These are phyloP conservation scores for Bipolaris zeicola DNA, from an alignment of 2,329 filamentous ascomycete genomes.

Conservation along the genomic window DNA sequence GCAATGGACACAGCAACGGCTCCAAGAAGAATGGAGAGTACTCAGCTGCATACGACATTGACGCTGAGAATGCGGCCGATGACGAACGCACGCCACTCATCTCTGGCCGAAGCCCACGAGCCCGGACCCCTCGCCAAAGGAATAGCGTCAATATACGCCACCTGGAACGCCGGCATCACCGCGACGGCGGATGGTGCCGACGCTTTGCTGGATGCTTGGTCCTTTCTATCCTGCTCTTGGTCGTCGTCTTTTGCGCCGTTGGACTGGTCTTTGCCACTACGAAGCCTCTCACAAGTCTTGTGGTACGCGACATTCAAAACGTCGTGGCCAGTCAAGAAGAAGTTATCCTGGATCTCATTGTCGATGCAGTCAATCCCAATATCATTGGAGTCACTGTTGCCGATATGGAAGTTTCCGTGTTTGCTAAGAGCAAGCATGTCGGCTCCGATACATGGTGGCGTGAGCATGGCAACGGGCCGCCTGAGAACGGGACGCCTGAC, in stretches of 20 bases:
- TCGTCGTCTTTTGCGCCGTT: conserved; percentile 83
- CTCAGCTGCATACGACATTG: conserved; percentile 75
- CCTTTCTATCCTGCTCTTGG: conserved; percentile 77
- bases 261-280: conserved; percentile 92
- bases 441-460: conserved; percentile 61
- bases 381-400: conserved; percentile 85
- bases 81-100: conserved; percentile 89
- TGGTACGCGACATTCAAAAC: conserved; percentile 80
- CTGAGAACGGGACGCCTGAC: conserved; percentile 25
- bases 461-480: conserved; percentile 37
- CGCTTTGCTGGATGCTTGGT: conserved; percentile 87
- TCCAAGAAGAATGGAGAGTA: conserved; percentile 65
- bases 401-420: conserved; percentile 87
- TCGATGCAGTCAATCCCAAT: conserved; percentile 90
- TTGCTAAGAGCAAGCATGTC: conserved; percentile 90
- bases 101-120: conserved; percentile 65
- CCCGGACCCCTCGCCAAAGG: conserved; percentile 56
- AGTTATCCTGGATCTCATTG: conserved; percentile 88
- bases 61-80: conserved; percentile 78
- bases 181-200: conserved; percentile 62
- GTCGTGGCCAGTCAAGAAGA: conserved; percentile 94
- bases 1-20: conserved; percentile 42
- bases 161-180: conserved; percentile 70
- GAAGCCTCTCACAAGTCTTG: conserved; percentile 79
- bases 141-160: conserved; percentile 66